phyloP scores from a whole-genome alignment of 768 basidiomycete species.

The Clitopilus hobsonii region DNA sequence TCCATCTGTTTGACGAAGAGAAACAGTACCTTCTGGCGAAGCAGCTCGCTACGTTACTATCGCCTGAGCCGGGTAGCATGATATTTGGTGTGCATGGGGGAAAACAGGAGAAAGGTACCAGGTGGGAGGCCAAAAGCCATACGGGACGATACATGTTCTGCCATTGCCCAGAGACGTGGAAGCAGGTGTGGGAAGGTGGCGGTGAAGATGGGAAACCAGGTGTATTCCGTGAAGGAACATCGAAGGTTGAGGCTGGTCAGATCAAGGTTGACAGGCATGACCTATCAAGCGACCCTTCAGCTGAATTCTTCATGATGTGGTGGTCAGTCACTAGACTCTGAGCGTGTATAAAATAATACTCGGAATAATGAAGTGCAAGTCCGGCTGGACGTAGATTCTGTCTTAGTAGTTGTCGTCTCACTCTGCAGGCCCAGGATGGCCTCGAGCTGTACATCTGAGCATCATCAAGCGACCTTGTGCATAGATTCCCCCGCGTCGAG shows the following conservation, averaged over 20 bases:
- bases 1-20: constrained; percentile 4
- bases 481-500: too few species aligned
- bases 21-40: not conserved
- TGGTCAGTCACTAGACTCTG: constrained; percentile 13
- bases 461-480: too few species aligned
- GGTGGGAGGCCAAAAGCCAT: constrained; percentile 3
- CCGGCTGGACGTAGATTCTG: too few species aligned
- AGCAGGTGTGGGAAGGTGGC: constrained; percentile 22
- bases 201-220: not conserved
- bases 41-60: constrained; percentile 1
- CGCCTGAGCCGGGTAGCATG: constrained; percentile 1
- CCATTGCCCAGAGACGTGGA: constrained; percentile 27
- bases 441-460: too few species aligned
- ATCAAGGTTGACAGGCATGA: constrained; percentile 1
- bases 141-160: constrained; percentile 22
- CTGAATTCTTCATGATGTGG: constrained; percentile 6
- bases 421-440: too few species aligned
- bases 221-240: constrained; percentile 22
- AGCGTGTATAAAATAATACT: not conserved
- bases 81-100: constrained; percentile 20
- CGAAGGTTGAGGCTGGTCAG: constrained; percentile 19
- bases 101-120: constrained; percentile 20
- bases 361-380: too few species aligned
- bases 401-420: too few species aligned
- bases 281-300: not conserved